Conservation (phyloP, 2,329 filamentous ascomycete genomes). For the Phaeosphaeria sp. region DNA sequence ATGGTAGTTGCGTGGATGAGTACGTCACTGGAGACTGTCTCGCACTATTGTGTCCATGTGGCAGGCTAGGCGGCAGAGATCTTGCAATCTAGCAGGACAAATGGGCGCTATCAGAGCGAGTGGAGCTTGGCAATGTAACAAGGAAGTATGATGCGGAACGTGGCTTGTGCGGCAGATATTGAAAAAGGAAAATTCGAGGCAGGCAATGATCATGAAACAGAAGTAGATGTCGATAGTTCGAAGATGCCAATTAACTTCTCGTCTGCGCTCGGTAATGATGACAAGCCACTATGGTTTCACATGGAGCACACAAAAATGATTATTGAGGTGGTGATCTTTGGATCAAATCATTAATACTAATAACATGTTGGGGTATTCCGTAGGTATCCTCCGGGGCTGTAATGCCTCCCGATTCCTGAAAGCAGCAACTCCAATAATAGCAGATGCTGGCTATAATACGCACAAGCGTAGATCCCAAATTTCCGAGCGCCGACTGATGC, state of each 20-base stretch:
- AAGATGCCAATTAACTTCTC: not conserved
- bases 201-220: not conserved
- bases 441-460: conserved; percentile 23
- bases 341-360: conserved; percentile 29
- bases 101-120: not conserved
- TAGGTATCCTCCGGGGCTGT: conserved; percentile 29
- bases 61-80: not conserved
- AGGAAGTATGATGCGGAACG: not conserved
- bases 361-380: conserved; percentile 24
- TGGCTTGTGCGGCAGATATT: not conserved
- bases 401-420: conserved; percentile 22
- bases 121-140: not conserved
- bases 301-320: conserved; percentile 2
- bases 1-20: conserved; percentile 3
- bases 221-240: not conserved
- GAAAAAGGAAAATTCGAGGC: not conserved
- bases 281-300: conserved; percentile 12
- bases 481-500: conserved; percentile 44
- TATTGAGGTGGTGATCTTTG: conserved; percentile 13
- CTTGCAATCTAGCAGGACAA: not conserved
- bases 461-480: conserved; percentile 15
- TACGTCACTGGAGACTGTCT: conserved; percentile 17
- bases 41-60: not conserved
- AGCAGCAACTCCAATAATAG: conserved; percentile 27
- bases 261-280: not conserved